Percentiles rank a stretch among this genome's conserved stretches.
Evolutionary conservation across 2,329 filamentous ascomycete species (phyloP).

Genomic region (Trichoderma pleuroti): DNA sequence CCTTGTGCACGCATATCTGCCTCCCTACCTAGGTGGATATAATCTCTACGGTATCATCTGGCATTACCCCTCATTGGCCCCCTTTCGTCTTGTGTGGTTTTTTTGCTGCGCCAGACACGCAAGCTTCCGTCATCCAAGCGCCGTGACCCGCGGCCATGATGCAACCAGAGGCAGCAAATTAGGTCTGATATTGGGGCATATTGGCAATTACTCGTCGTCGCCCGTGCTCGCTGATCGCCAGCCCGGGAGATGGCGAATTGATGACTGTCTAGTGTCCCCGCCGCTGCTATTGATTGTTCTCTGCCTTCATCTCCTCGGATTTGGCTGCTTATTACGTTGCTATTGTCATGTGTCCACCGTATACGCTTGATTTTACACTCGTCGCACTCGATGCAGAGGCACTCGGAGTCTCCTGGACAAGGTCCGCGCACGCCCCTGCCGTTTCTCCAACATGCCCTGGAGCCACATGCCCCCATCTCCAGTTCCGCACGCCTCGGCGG

Average conservation of each 20-base stretch:
- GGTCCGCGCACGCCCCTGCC: neutral
- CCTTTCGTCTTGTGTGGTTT: neutral
- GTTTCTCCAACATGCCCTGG: neutral
- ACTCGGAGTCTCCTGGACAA: neutral
- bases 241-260: neutral
- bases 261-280: neutral
- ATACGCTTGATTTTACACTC: neutral
- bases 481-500: constrained; percentile 25
- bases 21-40: neutral
- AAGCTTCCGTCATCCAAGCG: neutral
- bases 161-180: neutral
- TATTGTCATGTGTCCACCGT: constrained; percentile 14
- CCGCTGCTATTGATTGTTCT: constrained; percentile 15
- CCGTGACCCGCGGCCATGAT: neutral
- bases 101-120: neutral
- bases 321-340: neutral
- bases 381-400: neutral
- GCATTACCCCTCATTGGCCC: neutral
- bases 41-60: neutral
- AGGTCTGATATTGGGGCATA: neutral
- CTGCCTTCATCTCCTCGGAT: neutral
- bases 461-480: neutral
- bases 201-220: neutral
- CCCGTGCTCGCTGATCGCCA: constrained; percentile 5
- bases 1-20: neutral